Evolutionary conservation across 2,329 filamentous ascomycete species (phyloP).

Genomic region (Chrysoporthe austroafricana): DNA sequence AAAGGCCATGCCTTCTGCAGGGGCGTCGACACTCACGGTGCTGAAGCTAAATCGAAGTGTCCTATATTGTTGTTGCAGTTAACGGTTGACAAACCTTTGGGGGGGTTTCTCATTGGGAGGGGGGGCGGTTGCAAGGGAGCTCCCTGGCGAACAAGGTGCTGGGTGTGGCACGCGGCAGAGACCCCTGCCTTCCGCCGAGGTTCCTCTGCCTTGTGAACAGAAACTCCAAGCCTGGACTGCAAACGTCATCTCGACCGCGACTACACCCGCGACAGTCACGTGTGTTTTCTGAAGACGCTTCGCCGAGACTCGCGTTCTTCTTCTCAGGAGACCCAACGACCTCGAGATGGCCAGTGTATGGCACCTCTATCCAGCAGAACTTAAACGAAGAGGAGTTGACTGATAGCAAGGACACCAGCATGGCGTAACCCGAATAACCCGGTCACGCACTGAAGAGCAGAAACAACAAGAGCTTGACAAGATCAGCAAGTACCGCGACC

Average conservation of each 20-base stretch:
- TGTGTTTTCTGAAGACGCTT: not conserved
- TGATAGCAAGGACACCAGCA: constrained; percentile 60
- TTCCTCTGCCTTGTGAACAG: not conserved
- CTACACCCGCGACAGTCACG: not conserved
- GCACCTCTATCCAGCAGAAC: not conserved
- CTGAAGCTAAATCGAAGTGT: not conserved
- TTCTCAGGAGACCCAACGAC: not conserved
- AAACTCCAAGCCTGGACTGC: not conserved
- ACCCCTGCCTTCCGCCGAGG: not conserved
- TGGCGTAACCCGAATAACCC: constrained; percentile 74
- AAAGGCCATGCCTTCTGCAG: not conserved
- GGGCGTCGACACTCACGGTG: not conserved
- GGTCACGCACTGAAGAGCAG: constrained; percentile 69
- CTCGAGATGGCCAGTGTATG: constrained; percentile 30
- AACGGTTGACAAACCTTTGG: no score
- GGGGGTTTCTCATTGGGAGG: no score
- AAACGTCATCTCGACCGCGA: not conserved
- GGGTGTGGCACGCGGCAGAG: not conserved
- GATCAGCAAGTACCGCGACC: constrained; percentile 73
- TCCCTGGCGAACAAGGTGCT: not conserved
- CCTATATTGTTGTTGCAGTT: no score
- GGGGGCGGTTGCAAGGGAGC: not conserved
- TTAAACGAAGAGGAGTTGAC: constrained; percentile 23
- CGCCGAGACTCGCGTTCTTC: not conserved
- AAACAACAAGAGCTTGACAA: constrained; percentile 72